These are phyloP conservation scores for Notholithocarpus densiflorus DNA, from an alignment of 306 rosid species.

Conservation along the genomic window DNA sequence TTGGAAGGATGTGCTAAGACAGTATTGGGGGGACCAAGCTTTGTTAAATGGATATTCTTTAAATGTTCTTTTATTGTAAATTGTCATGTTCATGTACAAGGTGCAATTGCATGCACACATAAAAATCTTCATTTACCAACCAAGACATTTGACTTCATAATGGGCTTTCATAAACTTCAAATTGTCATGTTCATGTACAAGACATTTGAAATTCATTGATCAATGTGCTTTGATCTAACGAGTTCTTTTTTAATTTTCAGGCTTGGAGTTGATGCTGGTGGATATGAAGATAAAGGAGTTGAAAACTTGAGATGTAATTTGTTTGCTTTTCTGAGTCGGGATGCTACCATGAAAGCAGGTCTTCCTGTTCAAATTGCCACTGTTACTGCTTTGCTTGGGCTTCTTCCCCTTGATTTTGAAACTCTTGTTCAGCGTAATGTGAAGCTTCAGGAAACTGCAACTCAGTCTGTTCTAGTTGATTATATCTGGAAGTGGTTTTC, in stretches of 20 bases:
- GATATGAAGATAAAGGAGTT: constrained; percentile 65
- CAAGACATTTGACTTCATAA: not conserved
- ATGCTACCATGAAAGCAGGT: constrained; percentile 31
- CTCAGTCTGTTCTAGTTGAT: constrained; percentile 34
- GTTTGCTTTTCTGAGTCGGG: constrained; percentile 35
- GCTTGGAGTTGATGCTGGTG: constrained; percentile 61
- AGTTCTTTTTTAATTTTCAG: constrained; percentile 37
- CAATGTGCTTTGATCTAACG: constrained; percentile 4
- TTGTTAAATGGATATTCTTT: not conserved
- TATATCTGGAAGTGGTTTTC: constrained; percentile 60
- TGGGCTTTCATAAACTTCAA: not conserved
- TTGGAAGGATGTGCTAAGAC: not conserved
- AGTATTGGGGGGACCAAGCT: not conserved
- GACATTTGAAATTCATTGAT: not conserved
- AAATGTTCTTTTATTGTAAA: not conserved
- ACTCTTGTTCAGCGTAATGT: constrained; percentile 41
- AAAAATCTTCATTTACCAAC: not conserved
- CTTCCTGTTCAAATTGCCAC: constrained; percentile 55
- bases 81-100: not conserved
- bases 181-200: too few species aligned
- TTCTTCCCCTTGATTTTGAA: constrained; percentile 52
- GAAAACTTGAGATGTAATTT: constrained; percentile 49
- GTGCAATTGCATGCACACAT: not conserved
- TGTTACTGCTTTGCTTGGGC: constrained; percentile 49
- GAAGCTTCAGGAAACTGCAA: constrained; percentile 19